A percentile compares a stretch with the other conserved stretches of the same genome.
Evolutionary conservation across 1,284 basidiomycete species (phyloP).

Genomic region (Leccinum subfulvum): DNA sequence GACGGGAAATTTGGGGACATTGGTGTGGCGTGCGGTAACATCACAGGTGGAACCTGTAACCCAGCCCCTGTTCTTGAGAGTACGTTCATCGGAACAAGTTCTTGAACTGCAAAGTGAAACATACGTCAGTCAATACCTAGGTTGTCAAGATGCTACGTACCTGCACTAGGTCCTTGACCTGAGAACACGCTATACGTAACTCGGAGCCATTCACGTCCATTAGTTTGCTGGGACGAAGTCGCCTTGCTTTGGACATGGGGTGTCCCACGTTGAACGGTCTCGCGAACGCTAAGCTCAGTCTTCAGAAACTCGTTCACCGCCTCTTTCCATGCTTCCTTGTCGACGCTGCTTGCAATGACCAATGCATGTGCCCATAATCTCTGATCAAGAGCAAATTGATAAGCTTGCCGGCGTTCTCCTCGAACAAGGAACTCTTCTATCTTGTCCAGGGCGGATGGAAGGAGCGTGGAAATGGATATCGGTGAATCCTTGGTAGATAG

Average conservation of each 20-base stretch:
- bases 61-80: slow-evolving; percentile 40
- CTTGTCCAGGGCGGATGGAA: slow-evolving; percentile 66
- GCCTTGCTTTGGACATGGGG: slow-evolving; percentile 19
- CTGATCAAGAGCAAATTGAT: slow-evolving; percentile 84
- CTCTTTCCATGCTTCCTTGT: slow-evolving; percentile 92
- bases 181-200: slow-evolving; percentile 87
- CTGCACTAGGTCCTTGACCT: slow-evolving; percentile 74
- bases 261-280: slow-evolving; percentile 20
- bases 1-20: slow-evolving; percentile 63
- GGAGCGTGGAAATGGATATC: slow-evolving; percentile 50
- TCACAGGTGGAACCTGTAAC: slow-evolving; percentile 40
- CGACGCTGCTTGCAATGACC: slow-evolving; percentile 90
- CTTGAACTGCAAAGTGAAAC: slow-evolving; percentile 57
- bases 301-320: slow-evolving; percentile 85
- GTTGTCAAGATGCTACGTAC: slow-evolving; percentile 42
- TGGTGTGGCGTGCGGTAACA: slow-evolving; percentile 50
- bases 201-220: slow-evolving; percentile 70
- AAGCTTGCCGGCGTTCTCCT: slow-evolving; percentile 86
- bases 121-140: slow-evolving; percentile 6
- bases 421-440: slow-evolving; percentile 78
- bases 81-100: slow-evolving; percentile 64
- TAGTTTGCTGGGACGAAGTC: slow-evolving; percentile 27
- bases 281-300: slow-evolving; percentile 65
- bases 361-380: slow-evolving; percentile 96
- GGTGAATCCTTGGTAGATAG: slow-evolving; percentile 38